Percentiles rank a stretch among this genome's conserved stretches.
These are phyloP conservation scores for Aeschynomene evenia DNA, from an alignment of 306 rosid genomes.

Conservation along the genomic window DNA sequence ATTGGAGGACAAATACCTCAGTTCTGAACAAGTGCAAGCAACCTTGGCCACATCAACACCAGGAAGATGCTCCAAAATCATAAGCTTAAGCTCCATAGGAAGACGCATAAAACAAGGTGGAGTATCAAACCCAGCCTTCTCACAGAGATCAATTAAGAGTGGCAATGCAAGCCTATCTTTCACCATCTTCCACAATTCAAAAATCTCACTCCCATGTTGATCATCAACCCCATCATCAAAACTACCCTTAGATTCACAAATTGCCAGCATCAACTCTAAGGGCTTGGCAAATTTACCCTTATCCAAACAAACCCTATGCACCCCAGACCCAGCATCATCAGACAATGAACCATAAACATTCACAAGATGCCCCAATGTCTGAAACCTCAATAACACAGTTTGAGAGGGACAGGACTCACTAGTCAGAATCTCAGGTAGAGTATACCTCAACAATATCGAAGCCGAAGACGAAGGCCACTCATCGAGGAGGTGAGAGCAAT, in stretches of 20 bases:
- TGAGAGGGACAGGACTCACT: conserved; percentile 24
- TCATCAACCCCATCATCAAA: conserved; percentile 3
- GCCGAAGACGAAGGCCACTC: conserved; percentile 37
- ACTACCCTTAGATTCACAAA: conserved; percentile 31
- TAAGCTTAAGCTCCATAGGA: conserved; percentile 59
- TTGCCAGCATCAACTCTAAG: conserved; percentile 40
- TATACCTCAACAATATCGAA: conserved; percentile 52
- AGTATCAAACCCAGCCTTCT: conserved; percentile 50
- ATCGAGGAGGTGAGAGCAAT: conserved; percentile 35
- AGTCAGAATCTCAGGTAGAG: conserved; percentile 57
- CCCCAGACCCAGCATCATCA: conserved; percentile 38
- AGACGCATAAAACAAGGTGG: conserved; percentile 76
- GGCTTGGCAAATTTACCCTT: conserved; percentile 39
- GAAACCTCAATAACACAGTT: conserved; percentile 56
- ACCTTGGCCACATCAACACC: conserved; percentile 61
- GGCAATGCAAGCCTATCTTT: conserved; percentile 78
- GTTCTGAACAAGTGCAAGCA: conserved; percentile 51
- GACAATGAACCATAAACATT: conserved; percentile 61
- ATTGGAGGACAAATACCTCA: conserved; percentile 43
- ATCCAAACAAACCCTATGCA: conserved; percentile 48
- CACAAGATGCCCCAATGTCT: conserved; percentile 53
- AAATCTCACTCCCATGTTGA: conserved; percentile 35
- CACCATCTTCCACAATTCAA: conserved; percentile 72
- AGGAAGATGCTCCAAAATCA: conserved; percentile 60
- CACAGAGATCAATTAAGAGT: conserved; percentile 72